Evolutionary conservation across 306 rosid genomes (phyloP), one percentile per base, ranked within the genome.

Genomic region (Hippophae tibetana): DNA sequence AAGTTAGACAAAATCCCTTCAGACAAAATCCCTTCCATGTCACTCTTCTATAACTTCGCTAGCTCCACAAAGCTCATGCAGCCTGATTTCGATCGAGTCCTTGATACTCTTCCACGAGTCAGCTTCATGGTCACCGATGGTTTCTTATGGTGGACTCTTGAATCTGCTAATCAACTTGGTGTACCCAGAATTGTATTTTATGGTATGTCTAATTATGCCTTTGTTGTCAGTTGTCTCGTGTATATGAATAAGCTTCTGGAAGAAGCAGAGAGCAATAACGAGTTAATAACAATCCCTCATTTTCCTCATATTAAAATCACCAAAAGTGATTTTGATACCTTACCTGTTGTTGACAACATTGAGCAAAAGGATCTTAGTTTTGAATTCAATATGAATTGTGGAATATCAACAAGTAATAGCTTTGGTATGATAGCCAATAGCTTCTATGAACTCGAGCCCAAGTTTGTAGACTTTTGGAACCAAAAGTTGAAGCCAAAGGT

Each of bases 121-220:
- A 70, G 66, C 62, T 76, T 78, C 75, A 9, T 82, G 12, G 60
- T 82, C 62, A 72, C 87, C 31, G 87, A 82, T 47, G 62, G 61
- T 13, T 82, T 78, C 57, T 73, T 82, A 13, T 78, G 82, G 84
- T 78, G 84, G 87, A 78, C 87, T 1, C 51, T 50, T 2, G 76
- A 78, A 13, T 75, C 80, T 0, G 80, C 87, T 14, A 23, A 60
- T 53, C 73, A 76, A 48, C 60, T 82, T 6, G 18, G 46, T 5
- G 48, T 78, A 52, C 82, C 78, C 0, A 23, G 82, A 8, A 52
- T 70, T 12, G 62, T 48, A 1, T 82, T 50, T 45, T 50, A 11
- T 52, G 87, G 84, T 8, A 70, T 58, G 72, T 11, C 65, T 31
- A 41, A 5, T 58, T 76, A 72, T 54, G 8, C 60, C 52, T 0